Conservation (phyloP, 1,284 basidiomycete species). For the Amylostereum chailletii region DNA sequence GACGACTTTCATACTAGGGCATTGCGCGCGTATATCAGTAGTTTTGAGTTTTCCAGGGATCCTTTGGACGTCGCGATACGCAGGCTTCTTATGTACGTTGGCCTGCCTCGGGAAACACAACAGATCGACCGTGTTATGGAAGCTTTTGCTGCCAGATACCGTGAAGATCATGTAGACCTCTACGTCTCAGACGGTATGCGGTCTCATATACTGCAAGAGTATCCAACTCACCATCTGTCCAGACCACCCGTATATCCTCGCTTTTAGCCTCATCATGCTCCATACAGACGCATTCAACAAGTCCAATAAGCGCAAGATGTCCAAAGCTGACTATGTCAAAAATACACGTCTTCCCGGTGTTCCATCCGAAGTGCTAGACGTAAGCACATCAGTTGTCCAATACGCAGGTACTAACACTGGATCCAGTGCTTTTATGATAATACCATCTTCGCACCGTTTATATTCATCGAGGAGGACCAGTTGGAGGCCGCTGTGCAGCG, state of each 20-base stretch:
- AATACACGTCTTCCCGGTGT: constrained; percentile 89
- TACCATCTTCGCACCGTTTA: constrained; percentile 89
- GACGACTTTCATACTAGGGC: constrained; percentile 70
- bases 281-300: constrained; percentile 98
- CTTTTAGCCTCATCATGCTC: constrained; percentile 98
- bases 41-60: constrained; percentile 76
- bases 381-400: constrained; percentile 26
- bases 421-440: constrained; percentile 94
- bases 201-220: background rate
- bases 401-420: constrained; percentile 6
- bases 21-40: constrained; percentile 64
- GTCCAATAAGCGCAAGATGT: constrained; percentile 97
- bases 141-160: constrained; percentile 84
- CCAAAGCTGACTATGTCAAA: constrained; percentile 85
- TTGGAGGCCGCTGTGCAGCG: constrained; percentile 56
- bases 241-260: constrained; percentile 95
- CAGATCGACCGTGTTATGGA: constrained; percentile 98
- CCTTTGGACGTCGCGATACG: constrained; percentile 92
- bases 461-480: constrained; percentile 84
- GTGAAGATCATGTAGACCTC: constrained; percentile 76
- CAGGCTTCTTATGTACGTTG: constrained; percentile 85
- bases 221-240: constrained; percentile 2
- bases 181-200: constrained; percentile 67
- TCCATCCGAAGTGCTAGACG: constrained; percentile 78
- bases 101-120: constrained; percentile 91